phyloP scores from a whole-genome alignment of 2,329 filamentous ascomycete species.

The Aspergillus intermedius region DNA sequence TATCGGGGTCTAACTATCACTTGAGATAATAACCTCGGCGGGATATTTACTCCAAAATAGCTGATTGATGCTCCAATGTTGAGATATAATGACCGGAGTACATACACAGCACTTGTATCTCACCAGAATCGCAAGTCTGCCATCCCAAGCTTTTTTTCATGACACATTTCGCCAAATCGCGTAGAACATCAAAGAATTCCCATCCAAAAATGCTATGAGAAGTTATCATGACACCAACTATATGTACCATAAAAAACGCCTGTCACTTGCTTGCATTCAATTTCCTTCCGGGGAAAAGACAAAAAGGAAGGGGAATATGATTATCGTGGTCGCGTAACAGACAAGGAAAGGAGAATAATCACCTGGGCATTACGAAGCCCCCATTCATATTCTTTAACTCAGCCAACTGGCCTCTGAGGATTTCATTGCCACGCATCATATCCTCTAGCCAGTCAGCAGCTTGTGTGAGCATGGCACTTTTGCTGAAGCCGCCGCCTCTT shows the following conservation, averaged over 20 bases:
- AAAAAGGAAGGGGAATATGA: slow-evolving; percentile 7
- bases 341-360: slow-evolving; percentile 5
- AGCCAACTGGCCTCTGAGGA: slow-evolving; percentile 50
- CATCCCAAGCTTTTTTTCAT: background rate
- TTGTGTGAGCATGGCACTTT: slow-evolving; percentile 70
- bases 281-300: background rate
- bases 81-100: background rate
- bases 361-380: slow-evolving; percentile 31
- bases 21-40: background rate
- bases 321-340: slow-evolving; percentile 16
- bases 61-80: background rate
- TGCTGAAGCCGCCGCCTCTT: slow-evolving; percentile 69
- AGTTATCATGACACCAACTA: background rate
- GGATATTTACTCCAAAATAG: no score
- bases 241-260: background rate
- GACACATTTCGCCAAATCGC: background rate
- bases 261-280: background rate
- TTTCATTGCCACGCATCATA: slow-evolving; percentile 61
- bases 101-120: background rate
- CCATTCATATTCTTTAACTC: slow-evolving; percentile 35
- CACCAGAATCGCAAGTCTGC: background rate
- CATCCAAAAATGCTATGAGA: background rate
- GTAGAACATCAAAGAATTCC: background rate
- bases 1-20: background rate
- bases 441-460: slow-evolving; percentile 73